Conservation (phyloP, 75 land plant genomes). For the Selaginella moellendorffii region DNA sequence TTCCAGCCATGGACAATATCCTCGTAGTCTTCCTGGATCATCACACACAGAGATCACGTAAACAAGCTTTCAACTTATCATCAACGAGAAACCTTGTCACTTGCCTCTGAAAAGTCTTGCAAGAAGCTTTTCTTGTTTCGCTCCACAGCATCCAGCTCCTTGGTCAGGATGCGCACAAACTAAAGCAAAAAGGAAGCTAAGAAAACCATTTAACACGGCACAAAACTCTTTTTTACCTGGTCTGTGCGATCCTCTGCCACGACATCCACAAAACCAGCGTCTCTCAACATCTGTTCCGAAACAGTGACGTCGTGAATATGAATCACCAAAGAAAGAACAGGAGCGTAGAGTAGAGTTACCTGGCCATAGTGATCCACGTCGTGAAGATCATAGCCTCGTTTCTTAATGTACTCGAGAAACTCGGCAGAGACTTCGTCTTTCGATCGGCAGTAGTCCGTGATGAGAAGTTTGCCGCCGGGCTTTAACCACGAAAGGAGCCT, state of each 20-base stretch:
- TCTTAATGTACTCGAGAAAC: conserved; percentile 68
- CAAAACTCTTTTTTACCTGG: conserved; percentile 37
- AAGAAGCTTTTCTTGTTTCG: conserved; percentile 55
- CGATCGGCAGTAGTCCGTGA: conserved; percentile 81
- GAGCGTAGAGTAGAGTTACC: conserved; percentile 23
- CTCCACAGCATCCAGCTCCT: conserved; percentile 51
- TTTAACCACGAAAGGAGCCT: conserved; percentile 77
- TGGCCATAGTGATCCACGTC: conserved; percentile 74
- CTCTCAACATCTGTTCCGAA: conserved; percentile 53
- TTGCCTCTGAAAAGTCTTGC: conserved; percentile 65
- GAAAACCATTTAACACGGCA: background rate
- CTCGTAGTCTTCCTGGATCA: conserved; percentile 68
- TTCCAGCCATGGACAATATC: conserved; percentile 87
- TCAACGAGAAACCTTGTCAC: conserved; percentile 4
- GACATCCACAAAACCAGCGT: conserved; percentile 76
- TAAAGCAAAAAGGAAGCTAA: too few species aligned
- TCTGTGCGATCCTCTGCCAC: conserved; percentile 86
- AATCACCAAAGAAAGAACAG: background rate
- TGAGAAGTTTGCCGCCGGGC: conserved; percentile 86
- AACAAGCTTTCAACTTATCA: conserved; percentile 5
- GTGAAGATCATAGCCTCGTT: conserved; percentile 96
- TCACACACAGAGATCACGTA: background rate
- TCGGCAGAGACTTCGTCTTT: conserved; percentile 39
- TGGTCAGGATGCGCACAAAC: conserved; percentile 59
- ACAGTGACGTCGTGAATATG: background rate